phyloP scores from a whole-genome alignment of 2,329 filamentous ascomycete species.

The Alternaria solani region DNA sequence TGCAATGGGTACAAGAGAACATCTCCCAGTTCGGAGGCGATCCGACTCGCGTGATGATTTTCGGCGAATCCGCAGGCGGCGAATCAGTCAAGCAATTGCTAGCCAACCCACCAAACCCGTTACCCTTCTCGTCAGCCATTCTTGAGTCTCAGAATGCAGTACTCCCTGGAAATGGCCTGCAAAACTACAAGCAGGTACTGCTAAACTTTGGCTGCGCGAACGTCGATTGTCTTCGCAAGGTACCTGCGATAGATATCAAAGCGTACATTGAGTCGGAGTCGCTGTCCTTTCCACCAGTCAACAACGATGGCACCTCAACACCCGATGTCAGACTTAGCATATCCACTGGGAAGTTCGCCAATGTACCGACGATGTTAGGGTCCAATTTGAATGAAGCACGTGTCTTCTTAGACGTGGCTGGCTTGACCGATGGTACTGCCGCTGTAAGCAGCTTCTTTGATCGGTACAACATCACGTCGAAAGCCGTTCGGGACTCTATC shows the following conservation, averaged over 20 bases:
- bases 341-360: constrained; percentile 9
- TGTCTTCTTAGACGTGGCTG: constrained; percentile 13
- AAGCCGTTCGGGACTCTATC: constrained; percentile 2
- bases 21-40: constrained; percentile 54
- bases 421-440: constrained; percentile 12
- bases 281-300: constrained; percentile 20
- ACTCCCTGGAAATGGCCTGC: constrained; percentile 9
- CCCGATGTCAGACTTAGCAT: constrained; percentile 21
- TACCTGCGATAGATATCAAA: constrained; percentile 12
- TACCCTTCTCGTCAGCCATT: constrained; percentile 35
- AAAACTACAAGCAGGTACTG: constrained; percentile 19
- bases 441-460: constrained; percentile 8
- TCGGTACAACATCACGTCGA: constrained; percentile 13
- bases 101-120: constrained; percentile 26
- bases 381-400: constrained; percentile 20
- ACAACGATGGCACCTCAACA: constrained; percentile 13
- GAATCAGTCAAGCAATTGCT: constrained; percentile 20
- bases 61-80: constrained; percentile 40
- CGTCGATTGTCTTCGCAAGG: constrained; percentile 13
- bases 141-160: constrained; percentile 29
- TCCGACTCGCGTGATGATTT: constrained; percentile 56
- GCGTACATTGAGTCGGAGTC: constrained; percentile 18
- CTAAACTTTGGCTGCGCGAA: constrained; percentile 17
- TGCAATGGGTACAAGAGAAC: constrained; percentile 63
- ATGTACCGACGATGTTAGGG: constrained; percentile 21